Evolutionary conservation across 2,329 filamentous ascomycete genomes (phyloP), one percentile per base, ranked within the genome.

Genomic region (Hypomyces rosellus): DNA sequence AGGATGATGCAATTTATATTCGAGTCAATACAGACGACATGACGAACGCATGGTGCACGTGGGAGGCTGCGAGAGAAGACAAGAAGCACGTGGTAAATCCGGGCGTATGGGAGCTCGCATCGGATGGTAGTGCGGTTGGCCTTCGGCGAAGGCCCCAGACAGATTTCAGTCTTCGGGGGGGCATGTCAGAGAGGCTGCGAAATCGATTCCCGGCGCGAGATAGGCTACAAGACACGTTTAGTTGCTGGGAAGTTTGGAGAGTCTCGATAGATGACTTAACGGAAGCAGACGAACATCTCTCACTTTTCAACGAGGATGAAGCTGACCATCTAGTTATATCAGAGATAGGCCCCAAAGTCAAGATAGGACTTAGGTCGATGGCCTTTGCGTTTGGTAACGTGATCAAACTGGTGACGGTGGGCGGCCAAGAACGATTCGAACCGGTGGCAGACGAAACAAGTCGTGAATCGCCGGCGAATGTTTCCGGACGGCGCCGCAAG

Each of bases 331-430:
- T 91, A 4, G 80, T 88, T 43, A 81, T 89, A 18, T 78, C 78
- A 2, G 75, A 75, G 42, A 70, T 86, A 1, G 88, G 87, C 0
- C 86, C 86, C 0, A 78, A 86, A 50, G 73, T 74, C 2, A 72
- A 72, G 47, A 69, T 89, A 1, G 86, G 86, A 12, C 75, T 78
- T 44, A 74, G 76, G 42, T 85, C 83, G 46, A 74, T 88, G 3
- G 87, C 81, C 0, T 77, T 91, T 30, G 85, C 78, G 0, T 81
- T 90, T 52, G 88, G 86, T 12, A 87, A 89, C 57, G 74, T 81
- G 1, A 74, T 90, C 59, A 90, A 89, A 66, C 70, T 90, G 46
- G 76, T 90, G 50, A 81, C 79, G 2, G 71, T 85, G 5, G 85
- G 67, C 3, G 63, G 84, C 5, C 76, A 80, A 55, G 84, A 86